Percentiles rank a stretch among this genome's conserved stretches.
Evolutionary conservation across 2,329 filamentous ascomycete genomes (phyloP).

Genomic region (Akanthomyces lecanii): DNA sequence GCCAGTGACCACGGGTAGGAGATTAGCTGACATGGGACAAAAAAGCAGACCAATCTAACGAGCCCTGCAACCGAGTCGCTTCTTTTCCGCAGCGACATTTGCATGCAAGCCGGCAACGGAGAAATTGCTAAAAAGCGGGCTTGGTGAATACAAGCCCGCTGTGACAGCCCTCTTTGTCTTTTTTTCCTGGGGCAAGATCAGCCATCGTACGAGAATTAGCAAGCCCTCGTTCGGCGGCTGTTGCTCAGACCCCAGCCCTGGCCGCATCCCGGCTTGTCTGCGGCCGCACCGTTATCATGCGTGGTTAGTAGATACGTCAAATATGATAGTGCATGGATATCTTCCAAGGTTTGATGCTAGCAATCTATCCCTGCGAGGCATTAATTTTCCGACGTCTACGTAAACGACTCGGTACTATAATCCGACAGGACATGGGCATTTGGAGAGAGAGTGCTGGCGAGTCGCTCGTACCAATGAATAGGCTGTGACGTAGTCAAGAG

Average conservation of each 20-base stretch:
- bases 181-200: constrained; percentile 9
- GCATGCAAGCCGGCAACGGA: neutral
- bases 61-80: neutral
- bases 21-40: neutral
- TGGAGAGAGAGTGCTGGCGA: neutral
- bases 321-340: neutral
- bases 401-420: neutral
- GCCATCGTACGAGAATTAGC: constrained; percentile 16
- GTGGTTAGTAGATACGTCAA: neutral
- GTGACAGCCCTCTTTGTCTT: too few relatives aligned
- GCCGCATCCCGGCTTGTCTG: neutral
- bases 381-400: neutral
- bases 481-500: neutral
- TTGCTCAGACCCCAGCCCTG: neutral
- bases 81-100: neutral
- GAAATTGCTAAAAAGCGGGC: constrained; percentile 6
- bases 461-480: neutral
- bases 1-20: neutral
- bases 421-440: neutral
- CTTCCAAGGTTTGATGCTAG: neutral
- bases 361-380: neutral
- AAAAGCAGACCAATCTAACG: neutral
- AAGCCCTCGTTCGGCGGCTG: neutral
- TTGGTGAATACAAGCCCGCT: neutral
- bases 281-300: neutral